A percentile compares a stretch with the other conserved stretches of the same genome.
Evolutionary conservation across 257 asterid species (phyloP).

Genomic region (Ilex asprella): DNA sequence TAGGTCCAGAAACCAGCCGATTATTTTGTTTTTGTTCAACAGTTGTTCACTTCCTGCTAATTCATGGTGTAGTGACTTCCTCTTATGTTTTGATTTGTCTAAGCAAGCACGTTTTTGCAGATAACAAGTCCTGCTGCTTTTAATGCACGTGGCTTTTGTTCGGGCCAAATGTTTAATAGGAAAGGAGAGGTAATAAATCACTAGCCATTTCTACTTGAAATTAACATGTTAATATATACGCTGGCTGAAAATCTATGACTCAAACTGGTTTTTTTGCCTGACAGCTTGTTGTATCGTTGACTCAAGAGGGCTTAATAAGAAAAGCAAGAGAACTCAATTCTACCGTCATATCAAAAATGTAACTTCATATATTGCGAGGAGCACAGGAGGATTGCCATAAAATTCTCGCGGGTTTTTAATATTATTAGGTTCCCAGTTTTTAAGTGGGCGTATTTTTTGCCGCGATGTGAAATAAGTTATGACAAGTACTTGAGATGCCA

Average conservation of each 20-base stretch:
- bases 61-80: no score
- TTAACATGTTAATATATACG: no score
- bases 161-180: constrained; percentile 71
- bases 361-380: background rate
- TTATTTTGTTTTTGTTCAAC: background rate
- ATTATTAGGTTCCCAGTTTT: no score
- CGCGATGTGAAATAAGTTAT: no score
- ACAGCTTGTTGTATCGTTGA: constrained; percentile 69
- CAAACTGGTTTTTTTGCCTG: background rate
- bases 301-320: constrained; percentile 90
- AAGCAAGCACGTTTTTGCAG: constrained; percentile 25
- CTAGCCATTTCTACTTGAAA: background rate
- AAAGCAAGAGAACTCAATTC: constrained; percentile 28
- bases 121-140: constrained; percentile 65
- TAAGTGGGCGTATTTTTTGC: no score
- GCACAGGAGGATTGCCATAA: constrained; percentile 4
- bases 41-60: background rate
- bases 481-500: no score
- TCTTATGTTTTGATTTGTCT: no score
- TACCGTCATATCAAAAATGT: constrained; percentile 46
- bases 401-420: background rate
- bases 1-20: constrained; percentile 28
- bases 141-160: constrained; percentile 77
- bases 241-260: background rate
- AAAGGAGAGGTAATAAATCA: constrained; percentile 65